Percentiles rank a stretch among this genome's conserved stretches.
Evolutionary conservation across 192 early-diverging fungal species (phyloP).

Genomic region (Backusella tuberculispora): DNA sequence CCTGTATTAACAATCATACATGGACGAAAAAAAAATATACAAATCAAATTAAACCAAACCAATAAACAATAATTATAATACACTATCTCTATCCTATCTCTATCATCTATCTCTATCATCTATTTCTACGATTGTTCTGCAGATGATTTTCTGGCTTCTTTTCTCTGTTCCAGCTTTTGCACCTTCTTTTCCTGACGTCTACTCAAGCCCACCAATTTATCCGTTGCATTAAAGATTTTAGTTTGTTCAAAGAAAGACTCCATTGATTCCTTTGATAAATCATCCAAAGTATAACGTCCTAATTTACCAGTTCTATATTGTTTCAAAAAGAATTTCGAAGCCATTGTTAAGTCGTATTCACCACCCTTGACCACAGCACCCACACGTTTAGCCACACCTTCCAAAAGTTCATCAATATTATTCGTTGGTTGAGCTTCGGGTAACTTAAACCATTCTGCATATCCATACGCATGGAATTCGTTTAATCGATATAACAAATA

Average conservation of each 20-base stretch:
- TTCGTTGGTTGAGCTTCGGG: conserved; percentile 63
- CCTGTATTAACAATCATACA: not conserved
- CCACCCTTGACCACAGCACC: conserved; percentile 70
- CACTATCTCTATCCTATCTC: too few relatives aligned
- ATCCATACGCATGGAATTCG: conserved; percentile 53
- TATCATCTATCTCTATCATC: too few relatives aligned
- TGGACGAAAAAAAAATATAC: not conserved
- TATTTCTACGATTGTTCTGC: not conserved
- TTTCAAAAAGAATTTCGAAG: conserved; percentile 73
- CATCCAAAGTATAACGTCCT: conserved; percentile 84
- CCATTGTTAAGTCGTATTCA: conserved; percentile 64
- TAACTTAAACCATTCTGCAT: conserved; percentile 33
- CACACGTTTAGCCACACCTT: conserved; percentile 65
- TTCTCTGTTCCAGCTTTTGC: conserved; percentile 50
- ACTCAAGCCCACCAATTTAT: conserved; percentile 30
- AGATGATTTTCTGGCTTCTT: conserved; percentile 18
- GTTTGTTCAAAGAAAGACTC: conserved; percentile 52
- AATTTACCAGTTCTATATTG: conserved; percentile 85
- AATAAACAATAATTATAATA: too few relatives aligned
- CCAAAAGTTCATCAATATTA: conserved; percentile 67
- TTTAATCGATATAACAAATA: conserved; percentile 91
- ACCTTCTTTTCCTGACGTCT: conserved; percentile 54
- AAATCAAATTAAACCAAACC: too few relatives aligned
- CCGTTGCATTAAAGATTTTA: conserved; percentile 13
- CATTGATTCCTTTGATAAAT: conserved; percentile 56